Percentiles rank a stretch among this genome's conserved stretches.
phyloP scores from a whole-genome alignment of 345 rosid species.

The Populus simonii region DNA sequence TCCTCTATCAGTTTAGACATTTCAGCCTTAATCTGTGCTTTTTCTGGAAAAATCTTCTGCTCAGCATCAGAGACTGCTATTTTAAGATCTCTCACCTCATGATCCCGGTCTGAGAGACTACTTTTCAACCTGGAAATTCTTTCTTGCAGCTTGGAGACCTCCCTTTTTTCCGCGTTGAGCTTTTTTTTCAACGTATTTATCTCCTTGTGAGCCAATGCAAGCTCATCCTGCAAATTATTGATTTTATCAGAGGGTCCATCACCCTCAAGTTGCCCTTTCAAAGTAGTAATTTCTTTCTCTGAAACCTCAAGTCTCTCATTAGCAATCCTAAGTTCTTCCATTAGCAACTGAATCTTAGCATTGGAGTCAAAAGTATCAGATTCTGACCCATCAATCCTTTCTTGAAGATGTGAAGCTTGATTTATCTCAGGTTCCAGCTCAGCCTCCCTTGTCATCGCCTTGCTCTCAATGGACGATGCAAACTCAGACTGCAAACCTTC shows the following conservation, averaged over 20 bases:
- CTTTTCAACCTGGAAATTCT: conserved; percentile 23
- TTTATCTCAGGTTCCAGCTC: conserved; percentile 37
- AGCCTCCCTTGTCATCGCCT: conserved; percentile 20
- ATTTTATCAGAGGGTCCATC: conserved; percentile 7
- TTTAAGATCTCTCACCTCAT: conserved; percentile 38
- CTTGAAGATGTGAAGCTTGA: conserved; percentile 29
- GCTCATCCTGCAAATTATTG: conserved; percentile 27
- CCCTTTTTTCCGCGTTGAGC: conserved; percentile 39
- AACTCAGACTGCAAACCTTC: background rate
- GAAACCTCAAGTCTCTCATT: conserved; percentile 56
- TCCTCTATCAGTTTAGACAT: conserved; percentile 41
- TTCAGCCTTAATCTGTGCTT: conserved; percentile 49
- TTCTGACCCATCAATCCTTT: conserved; percentile 22
- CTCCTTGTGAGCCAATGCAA: conserved; percentile 26
- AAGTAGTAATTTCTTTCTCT: conserved; percentile 44
- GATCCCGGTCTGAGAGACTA: conserved; percentile 39
- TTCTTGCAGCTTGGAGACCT: conserved; percentile 44
- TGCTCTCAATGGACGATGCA: conserved; percentile 10
- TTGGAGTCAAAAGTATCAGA: conserved; percentile 21
- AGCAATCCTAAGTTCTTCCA: conserved; percentile 52
- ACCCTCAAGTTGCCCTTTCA: conserved; percentile 28
- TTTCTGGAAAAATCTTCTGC: conserved; percentile 48
- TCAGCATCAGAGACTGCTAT: conserved; percentile 43
- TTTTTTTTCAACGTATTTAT: conserved; percentile 20
- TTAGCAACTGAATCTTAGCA: conserved; percentile 32